Evolutionary conservation across 2,329 filamentous ascomycete genomes (phyloP).

Genomic region (Talaromyces sp.): DNA sequence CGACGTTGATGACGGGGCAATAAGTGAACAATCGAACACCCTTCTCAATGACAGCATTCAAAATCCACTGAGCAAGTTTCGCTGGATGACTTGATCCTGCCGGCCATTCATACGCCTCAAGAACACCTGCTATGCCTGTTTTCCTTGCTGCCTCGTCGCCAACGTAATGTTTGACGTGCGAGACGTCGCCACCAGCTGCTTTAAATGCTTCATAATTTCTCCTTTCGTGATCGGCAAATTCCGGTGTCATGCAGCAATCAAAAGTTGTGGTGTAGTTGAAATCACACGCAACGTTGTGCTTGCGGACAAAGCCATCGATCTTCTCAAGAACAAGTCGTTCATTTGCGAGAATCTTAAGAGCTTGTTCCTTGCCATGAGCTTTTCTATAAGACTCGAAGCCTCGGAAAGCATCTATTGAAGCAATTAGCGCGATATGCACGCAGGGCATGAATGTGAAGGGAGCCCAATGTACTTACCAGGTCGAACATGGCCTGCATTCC

Average conservation of each 20-base stretch:
- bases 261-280: constrained; percentile 52
- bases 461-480: constrained; percentile 17
- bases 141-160: no score
- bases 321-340: constrained; percentile 46
- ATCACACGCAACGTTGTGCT: constrained; percentile 49
- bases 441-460: no score
- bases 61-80: constrained; percentile 54
- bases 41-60: constrained; percentile 39
- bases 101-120: constrained; percentile 56
- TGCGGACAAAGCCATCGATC: constrained; percentile 46
- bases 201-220: no score
- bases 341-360: constrained; percentile 51
- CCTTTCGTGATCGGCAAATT: constrained; percentile 52
- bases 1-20: constrained; percentile 44
- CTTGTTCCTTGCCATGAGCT: constrained; percentile 48
- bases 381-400: constrained; percentile 50
- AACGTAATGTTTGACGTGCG: no score
- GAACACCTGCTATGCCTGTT: no score
- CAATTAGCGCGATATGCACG: neutral
- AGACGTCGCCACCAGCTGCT: no score
- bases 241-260: constrained; percentile 53
- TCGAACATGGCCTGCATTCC: constrained; percentile 28
- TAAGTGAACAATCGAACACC: constrained; percentile 49
- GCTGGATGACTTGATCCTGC: constrained; percentile 54
- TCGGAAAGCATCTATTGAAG: constrained; percentile 47